These are phyloP conservation scores for Agarophyton chilense DNA, from an alignment of 23 red algal species.

Conservation along the genomic window DNA sequence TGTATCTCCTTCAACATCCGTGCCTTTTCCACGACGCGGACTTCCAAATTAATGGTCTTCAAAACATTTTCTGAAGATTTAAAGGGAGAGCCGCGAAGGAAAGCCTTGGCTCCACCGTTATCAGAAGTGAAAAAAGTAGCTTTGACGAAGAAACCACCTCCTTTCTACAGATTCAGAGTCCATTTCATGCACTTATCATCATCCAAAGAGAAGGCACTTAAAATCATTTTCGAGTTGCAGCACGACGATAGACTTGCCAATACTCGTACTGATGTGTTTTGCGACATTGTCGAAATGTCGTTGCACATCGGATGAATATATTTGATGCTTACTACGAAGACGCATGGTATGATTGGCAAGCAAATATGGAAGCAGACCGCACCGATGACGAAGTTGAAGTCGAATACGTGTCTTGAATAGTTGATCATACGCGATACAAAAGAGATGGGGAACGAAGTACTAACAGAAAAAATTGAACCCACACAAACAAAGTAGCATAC, in stretches of 20 bases:
- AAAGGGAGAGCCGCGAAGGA: slow-evolving; percentile 55
- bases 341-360: no score
- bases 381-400: neutral
- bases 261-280: slow-evolving; percentile 11
- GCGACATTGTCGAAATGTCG: slow-evolving; percentile 50
- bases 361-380: slow-evolving; percentile 43
- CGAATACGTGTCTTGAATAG: neutral
- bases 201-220: slow-evolving; percentile 66
- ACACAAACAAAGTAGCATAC: neutral
- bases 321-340: slow-evolving; percentile 51
- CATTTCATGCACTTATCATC: slow-evolving; percentile 66
- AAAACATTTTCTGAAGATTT: neutral
- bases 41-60: no score
- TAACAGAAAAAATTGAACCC: neutral
- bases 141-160: neutral
- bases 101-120: slow-evolving; percentile 60
- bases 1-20: slow-evolving; percentile 35
- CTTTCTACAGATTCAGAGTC: slow-evolving; percentile 37
- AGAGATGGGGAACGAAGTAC: neutral
- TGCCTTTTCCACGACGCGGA: slow-evolving; percentile 17
- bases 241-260: slow-evolving; percentile 74
- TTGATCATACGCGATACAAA: neutral
- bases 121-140: slow-evolving; percentile 43
- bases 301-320: slow-evolving; percentile 59
- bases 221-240: slow-evolving; percentile 93